These are phyloP conservation scores for Neurospora crassa DNA, from an alignment of 2,329 filamentous ascomycete genomes.

Conservation along the genomic window DNA sequence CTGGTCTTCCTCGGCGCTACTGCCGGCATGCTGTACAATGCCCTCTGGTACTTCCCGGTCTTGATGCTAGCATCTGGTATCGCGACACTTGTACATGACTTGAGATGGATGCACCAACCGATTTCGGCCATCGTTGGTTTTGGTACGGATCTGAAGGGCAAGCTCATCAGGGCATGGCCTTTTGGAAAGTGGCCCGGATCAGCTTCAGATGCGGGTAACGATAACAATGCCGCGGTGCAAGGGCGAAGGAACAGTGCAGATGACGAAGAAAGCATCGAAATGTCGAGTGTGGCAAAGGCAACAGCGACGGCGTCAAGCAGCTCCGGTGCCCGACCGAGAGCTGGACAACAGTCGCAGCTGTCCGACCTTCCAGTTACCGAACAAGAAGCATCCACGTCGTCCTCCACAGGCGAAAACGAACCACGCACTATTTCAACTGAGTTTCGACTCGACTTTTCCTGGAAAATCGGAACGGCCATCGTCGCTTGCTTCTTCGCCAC, in stretches of 20 bases:
- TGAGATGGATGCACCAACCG: slow-evolving; percentile 36
- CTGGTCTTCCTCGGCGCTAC: slow-evolving; percentile 54
- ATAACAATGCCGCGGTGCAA: neutral
- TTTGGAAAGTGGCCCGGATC: neutral
- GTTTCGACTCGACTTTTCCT: slow-evolving; percentile 31
- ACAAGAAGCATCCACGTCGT: slow-evolving; percentile 1
- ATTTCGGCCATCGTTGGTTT: slow-evolving; percentile 11
- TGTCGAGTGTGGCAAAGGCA: neutral
- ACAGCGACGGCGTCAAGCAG: neutral
- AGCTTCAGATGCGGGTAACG: neutral
- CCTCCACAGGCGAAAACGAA: slow-evolving; percentile 14
- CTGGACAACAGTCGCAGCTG: neutral
- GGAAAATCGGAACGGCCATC: slow-evolving; percentile 32
- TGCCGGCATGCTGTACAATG: slow-evolving; percentile 60
- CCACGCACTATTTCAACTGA: slow-evolving; percentile 25
- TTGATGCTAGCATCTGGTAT: slow-evolving; percentile 49
- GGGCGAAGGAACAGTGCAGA: neutral
- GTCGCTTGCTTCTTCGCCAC: slow-evolving; percentile 41
- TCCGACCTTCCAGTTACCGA: neutral
- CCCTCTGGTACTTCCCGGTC: slow-evolving; percentile 65
- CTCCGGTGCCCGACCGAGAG: neutral
- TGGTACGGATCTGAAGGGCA: neutral
- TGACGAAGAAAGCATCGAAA: neutral
- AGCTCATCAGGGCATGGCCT: neutral
- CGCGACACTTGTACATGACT: slow-evolving; percentile 46